These are phyloP conservation scores for Tolypocladium ophioglossoides DNA, from an alignment of 2,329 filamentous ascomycete genomes.

Conservation along the genomic window DNA sequence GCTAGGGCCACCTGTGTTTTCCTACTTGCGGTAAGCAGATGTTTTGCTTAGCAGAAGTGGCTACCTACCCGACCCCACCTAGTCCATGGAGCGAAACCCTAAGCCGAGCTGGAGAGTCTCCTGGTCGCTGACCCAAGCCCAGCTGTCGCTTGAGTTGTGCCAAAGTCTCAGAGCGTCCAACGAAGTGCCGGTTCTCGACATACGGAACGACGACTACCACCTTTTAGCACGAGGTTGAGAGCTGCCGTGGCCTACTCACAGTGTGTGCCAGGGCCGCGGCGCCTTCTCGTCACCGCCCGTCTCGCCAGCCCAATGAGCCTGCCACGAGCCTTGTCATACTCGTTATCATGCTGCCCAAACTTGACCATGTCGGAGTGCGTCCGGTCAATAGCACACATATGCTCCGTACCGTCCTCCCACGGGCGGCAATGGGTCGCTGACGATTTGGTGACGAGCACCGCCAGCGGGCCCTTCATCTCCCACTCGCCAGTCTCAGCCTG, in stretches of 20 bases:
- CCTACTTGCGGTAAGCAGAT: slow-evolving; percentile 6
- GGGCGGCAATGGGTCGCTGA: not conserved
- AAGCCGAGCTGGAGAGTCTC: not conserved
- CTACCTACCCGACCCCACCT: not conserved
- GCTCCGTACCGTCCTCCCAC: not conserved
- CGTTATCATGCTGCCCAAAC: not conserved
- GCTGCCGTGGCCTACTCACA: too few relatives aligned
- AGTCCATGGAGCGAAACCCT: not conserved
- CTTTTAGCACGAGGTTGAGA: not conserved
- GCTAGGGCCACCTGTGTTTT: slow-evolving; percentile 22
- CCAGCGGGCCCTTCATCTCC: not conserved
- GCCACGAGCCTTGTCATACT: not conserved
- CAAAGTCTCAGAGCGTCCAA: not conserved
- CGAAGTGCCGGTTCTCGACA: not conserved
- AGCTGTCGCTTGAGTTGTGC: not conserved
- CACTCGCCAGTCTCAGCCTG: not conserved
- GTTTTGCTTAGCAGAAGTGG: too few relatives aligned
- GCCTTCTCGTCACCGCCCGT: not conserved
- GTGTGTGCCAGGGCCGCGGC: too few relatives aligned
- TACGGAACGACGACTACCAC: not conserved
- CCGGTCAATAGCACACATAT: not conserved
- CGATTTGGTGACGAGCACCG: not conserved
- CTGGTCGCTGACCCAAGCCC: not conserved
- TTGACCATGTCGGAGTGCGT: not conserved
- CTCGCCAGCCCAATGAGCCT: not conserved